phyloP scores from a whole-genome alignment of 768 basidiomycete species.

The Podaxis carcinomalis region DNA sequence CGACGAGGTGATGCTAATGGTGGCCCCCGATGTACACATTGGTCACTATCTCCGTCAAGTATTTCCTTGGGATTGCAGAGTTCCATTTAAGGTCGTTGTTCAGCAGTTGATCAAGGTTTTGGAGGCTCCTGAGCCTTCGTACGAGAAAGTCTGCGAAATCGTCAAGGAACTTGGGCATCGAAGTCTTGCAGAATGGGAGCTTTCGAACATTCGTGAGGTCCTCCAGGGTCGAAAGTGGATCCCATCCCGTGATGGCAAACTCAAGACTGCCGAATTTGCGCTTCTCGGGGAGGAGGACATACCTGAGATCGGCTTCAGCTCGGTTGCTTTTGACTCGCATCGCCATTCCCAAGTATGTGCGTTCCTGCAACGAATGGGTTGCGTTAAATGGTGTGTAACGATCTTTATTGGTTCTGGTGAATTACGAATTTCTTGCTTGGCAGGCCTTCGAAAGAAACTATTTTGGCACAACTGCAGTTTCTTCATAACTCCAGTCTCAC shows the following conservation, averaged over 20 bases:
- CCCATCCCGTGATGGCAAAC: constrained; percentile 22
- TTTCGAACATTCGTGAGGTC: constrained; percentile 12
- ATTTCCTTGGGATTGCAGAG: constrained; percentile 36
- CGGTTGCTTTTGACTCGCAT: constrained; percentile 17
- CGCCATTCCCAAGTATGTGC: constrained; percentile 14
- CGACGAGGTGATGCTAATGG: constrained; percentile 32
- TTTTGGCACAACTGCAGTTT: constrained; percentile 17
- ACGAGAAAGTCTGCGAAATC: constrained; percentile 19
- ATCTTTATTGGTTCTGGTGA: neutral
- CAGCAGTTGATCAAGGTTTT: constrained; percentile 28
- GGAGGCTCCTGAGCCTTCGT: neutral
- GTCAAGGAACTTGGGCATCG: constrained; percentile 28
- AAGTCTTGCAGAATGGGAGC: constrained; percentile 14
- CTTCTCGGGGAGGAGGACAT: constrained; percentile 18
- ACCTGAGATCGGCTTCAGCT: constrained; percentile 23
- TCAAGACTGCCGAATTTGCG: constrained; percentile 19
- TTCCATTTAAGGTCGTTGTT: constrained; percentile 26
- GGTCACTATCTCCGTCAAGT: constrained; percentile 24
- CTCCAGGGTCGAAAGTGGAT: constrained; percentile 28
- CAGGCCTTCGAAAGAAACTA: constrained; percentile 28
- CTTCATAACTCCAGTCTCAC: constrained; percentile 10
- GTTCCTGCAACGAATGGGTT: constrained; percentile 32
- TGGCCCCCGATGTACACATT: constrained; percentile 22
- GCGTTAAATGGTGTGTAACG: constrained; percentile 28
- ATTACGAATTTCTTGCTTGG: neutral